Evolutionary conservation across 2,329 filamentous ascomycete genomes (phyloP).

Genomic region (Neofusicoccum kwambonambiense): DNA sequence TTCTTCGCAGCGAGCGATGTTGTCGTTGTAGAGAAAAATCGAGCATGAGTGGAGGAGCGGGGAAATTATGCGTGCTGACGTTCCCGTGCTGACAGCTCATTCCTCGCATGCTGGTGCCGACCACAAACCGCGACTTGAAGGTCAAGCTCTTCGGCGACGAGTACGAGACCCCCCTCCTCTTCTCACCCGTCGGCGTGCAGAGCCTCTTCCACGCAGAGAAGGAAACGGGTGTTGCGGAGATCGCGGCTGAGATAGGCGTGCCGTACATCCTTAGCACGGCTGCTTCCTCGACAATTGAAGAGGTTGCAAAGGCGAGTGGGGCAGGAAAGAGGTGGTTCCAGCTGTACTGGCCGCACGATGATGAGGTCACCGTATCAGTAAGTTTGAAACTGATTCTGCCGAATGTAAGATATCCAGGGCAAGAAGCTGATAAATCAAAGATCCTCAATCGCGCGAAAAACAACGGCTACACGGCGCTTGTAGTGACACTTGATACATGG

Average conservation of each 20-base stretch:
- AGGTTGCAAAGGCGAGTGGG: slow-evolving; percentile 58
- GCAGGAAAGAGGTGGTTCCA: slow-evolving; percentile 65
- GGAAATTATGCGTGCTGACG: too few species aligned
- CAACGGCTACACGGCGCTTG: slow-evolving; percentile 60
- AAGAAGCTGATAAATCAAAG: slow-evolving; percentile 32
- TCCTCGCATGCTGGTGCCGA: slow-evolving; percentile 12
- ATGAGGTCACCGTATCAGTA: slow-evolving; percentile 60
- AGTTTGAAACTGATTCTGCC: neutral
- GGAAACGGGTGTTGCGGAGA: slow-evolving; percentile 61
- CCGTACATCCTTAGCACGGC: slow-evolving; percentile 67
- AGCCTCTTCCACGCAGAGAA: slow-evolving; percentile 63
- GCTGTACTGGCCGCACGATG: slow-evolving; percentile 67
- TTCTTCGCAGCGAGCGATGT: too few species aligned
- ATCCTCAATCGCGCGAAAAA: slow-evolving; percentile 57
- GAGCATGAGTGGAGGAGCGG: too few species aligned
- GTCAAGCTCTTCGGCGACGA: slow-evolving; percentile 35
- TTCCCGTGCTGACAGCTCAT: neutral
- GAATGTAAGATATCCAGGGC: neutral
- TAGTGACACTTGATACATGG: slow-evolving; percentile 72
- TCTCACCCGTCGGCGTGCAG: slow-evolving; percentile 68
- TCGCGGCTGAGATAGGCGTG: slow-evolving; percentile 59
- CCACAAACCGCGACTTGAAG: slow-evolving; percentile 11
- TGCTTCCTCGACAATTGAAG: slow-evolving; percentile 59
- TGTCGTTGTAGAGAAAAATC: too few species aligned
- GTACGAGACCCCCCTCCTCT: slow-evolving; percentile 53